Base-by-base conservation (phyloP, 495 filamentous ascomycete genomes). In the Hapsidospora chrysogenum region DNA sequence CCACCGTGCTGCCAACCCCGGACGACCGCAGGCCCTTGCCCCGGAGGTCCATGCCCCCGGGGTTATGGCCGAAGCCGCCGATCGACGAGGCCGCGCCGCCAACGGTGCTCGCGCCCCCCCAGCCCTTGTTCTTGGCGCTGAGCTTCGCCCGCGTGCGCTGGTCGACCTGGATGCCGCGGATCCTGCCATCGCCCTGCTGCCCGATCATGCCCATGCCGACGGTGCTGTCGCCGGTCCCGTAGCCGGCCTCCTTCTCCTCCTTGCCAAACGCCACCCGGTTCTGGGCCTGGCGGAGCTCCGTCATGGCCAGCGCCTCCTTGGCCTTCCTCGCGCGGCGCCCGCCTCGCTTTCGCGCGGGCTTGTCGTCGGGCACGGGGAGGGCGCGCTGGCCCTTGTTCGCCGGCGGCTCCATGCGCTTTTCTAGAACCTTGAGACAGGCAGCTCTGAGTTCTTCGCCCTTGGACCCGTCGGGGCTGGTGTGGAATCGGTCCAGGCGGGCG, bases 301-400 rank as follows among this genome's bases (percentile, higher is more conserved):
- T 97, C 85, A 95, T 92, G 39, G 89, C 87, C 4, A 80, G 80
- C 7, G 86, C 85, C 60, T 95, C 92, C 65, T 97, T 97, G 40
- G 86, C 89, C 53, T 93, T 94, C 26, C 89, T 71, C 3, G 86
- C 89, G 41, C 86, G 69, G 18, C 92, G 67, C 31, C 89, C 89
- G 53, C 89, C 89, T 43, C 89, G 81, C 58, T 97, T 97, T 14
- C 85, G 64, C 11, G 83, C 75, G 10, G 82, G 89, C 56, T 96
- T 97, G 51, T 97, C 89, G 52, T 96, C 89, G 0, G 89, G 89
- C 2, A 84, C 85, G 8, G 89, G 89, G 7, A 97, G 70, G 0
- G 89, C 89, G 41, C 84, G 78, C 8, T 74, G 66, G 3, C 85
- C 84, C 48, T 86, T 83, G 56, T 89, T 94, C 2, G 83, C 81